Base-by-base conservation (phyloP, 495 filamentous ascomycete species). In the Podospora didyma region DNA sequence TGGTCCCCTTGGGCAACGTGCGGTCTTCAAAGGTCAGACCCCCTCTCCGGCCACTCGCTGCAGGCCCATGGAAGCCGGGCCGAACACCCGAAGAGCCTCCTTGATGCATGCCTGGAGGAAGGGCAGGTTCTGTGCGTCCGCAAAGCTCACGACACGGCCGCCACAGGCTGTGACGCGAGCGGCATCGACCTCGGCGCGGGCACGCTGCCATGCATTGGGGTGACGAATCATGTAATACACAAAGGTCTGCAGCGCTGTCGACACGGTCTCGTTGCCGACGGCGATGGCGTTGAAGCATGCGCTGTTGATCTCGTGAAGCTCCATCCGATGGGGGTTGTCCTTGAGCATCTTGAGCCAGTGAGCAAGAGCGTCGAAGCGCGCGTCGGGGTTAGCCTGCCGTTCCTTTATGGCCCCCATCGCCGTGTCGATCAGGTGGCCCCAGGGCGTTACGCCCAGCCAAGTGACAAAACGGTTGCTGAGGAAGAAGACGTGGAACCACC, bases 71-170 rank as follows among this genome's bases (percentile, higher is more conserved):
- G 69, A 60, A 5, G 83, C 79, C 4, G 82, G 70, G 5, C 80
- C 82, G 16, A 76, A 74, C 37, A 87, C 60, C 17, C 86, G 75
- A 57, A 87, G 70, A 2, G 77, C 66, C 60, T 87, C 86, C 57
- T 86, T 82, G 59, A 87, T 79, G 59, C 79, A 75, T 9, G 71
- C 73, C 28, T 72, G 71, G 5, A 69, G 61, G 52, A 76, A 75
- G 64, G 76, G 73, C 26, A 81, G 57, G 6, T 75, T 78, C 39
- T 77, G 71, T 1, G 86, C 67, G 44, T 81, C 83, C 7, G 66
- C 70, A 26, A 56, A 66, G 17, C 58, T 69, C 70, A 61, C 73
- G 65, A 56, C 75, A 16, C 53, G 21, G 63, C 67, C 46, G 62
- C 53, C 10, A n/a, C n/a, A n/a, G n/a, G 63, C 61, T 49, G 71